Evolutionary conservation across 352 stramenopile species (phyloP), one percentile per base, ranked within the genome.

Genomic region (Aphanomyces cochlioides): DNA sequence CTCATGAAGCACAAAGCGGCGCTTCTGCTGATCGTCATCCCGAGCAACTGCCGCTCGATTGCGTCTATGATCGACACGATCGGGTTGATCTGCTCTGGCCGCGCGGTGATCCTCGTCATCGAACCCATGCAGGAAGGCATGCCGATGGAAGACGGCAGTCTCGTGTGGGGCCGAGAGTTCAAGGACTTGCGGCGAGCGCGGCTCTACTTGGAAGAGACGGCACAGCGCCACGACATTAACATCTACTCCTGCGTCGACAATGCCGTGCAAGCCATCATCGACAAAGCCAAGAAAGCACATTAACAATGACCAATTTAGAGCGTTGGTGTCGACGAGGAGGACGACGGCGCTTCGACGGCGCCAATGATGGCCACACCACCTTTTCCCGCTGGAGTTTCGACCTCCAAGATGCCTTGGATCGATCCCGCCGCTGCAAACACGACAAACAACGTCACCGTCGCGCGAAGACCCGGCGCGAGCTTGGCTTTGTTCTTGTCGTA

Each of bases 161-260:
- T 43, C 0, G 76, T 93, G 34, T 68, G 67, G 4, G 85, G 84
- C 0, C 79, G 86, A 12, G 85, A 96, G 73, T 88, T 86, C 67
- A 87, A 93, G 67, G 89, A 96, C 73, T 77, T 96, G 12, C 75
- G 79, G 3, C 81, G 89, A 7, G 89, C 86, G 2, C 79, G 88
- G 40, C 74, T 75, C 4, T 96, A 96, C 76, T 71, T 96, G 28
- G 76, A 79, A n/a, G 89, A 96, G 69, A 93, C 90, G 74, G 89
- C 89, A 1, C 78, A 90, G 68, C 85, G 89, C 38, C 85, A 93
- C 72, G 78, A 90, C 66, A 79, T 93, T 5, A 76, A 82, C 10
- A 80, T 95, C 41, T 92, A 93, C 60, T 66, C 82, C 56, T 91
- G 81, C 0, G 85, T 93, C 10, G 73, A 74, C 1, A 67, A 80